phyloP scores from a whole-genome alignment of 2,329 filamentous ascomycete genomes.

The Clonostachys chloroleuca region DNA sequence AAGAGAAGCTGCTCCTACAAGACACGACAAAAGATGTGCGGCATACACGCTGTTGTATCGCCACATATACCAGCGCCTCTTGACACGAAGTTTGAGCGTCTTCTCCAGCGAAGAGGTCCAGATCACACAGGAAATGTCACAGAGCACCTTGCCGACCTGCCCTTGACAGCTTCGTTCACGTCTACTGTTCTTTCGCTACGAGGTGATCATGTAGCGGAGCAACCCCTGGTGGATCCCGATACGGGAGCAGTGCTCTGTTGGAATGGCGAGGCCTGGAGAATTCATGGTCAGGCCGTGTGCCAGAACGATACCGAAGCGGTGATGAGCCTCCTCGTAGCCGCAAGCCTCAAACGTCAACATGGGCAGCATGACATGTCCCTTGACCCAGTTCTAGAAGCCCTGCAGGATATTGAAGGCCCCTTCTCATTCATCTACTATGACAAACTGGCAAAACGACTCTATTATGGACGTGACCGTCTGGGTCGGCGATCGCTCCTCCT shows the following conservation, averaged over 20 bases:
- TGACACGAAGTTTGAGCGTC: too few relatives aligned
- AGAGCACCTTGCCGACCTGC: constrained; percentile 13
- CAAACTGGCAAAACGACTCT: constrained; percentile 54
- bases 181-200: constrained; percentile 92
- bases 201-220: constrained; percentile 63
- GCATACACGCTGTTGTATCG: constrained; percentile 51
- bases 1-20: neutral
- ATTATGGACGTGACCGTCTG: constrained; percentile 82
- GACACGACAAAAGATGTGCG: constrained; percentile 46
- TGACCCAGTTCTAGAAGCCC: constrained; percentile 38
- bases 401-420: constrained; percentile 69
- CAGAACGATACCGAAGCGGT: constrained; percentile 78
- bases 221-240: constrained; percentile 61
- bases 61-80: neutral
- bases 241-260: constrained; percentile 76
- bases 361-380: constrained; percentile 13
- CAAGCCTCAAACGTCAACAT: constrained; percentile 16
- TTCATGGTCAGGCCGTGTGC: constrained; percentile 50
- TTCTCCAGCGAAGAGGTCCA: too few relatives aligned
- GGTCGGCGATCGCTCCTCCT: constrained; percentile 79
- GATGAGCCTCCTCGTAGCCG: constrained; percentile 52
- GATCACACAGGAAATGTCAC: constrained; percentile 48
- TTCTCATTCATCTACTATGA: constrained; percentile 90
- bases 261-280: constrained; percentile 95
- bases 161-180: constrained; percentile 55